phyloP scores from a whole-genome alignment of 306 rosid species.

The Arachis stenosperma region DNA sequence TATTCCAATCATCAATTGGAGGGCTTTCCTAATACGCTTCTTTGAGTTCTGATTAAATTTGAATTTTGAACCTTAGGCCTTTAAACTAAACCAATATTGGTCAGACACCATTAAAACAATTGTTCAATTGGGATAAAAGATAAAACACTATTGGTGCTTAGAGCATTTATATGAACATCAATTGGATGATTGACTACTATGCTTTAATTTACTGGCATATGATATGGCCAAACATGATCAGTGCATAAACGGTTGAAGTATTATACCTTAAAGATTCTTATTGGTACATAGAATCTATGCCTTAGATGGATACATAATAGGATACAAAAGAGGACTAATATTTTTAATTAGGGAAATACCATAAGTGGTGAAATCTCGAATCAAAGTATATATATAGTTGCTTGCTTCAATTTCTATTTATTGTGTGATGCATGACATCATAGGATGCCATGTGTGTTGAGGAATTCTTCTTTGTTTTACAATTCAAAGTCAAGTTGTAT shows the following conservation, averaged over 20 bases:
- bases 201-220: neutral
- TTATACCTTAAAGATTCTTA: constrained; percentile 6
- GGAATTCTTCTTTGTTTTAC: constrained; percentile 9
- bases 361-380: constrained; percentile 12
- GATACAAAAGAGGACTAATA: neutral
- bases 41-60: neutral
- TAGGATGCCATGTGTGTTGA: constrained; percentile 32
- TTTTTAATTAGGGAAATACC: neutral
- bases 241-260: neutral
- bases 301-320: neutral
- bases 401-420: constrained; percentile 12
- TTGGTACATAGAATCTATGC: constrained; percentile 6
- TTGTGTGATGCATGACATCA: constrained; percentile 14
- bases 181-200: neutral
- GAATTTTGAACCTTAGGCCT: neutral
- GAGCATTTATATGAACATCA: constrained; percentile 8
- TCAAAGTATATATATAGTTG: neutral
- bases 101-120: neutral
- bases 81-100: neutral
- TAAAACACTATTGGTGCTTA: neutral
- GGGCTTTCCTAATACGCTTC: neutral
- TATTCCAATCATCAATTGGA: neutral
- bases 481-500: constrained; percentile 18
- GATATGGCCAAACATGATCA: neutral
- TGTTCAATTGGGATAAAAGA: neutral